phyloP scores from a whole-genome alignment of 2,329 filamentous ascomycete species.

The Penicillium palitans region DNA sequence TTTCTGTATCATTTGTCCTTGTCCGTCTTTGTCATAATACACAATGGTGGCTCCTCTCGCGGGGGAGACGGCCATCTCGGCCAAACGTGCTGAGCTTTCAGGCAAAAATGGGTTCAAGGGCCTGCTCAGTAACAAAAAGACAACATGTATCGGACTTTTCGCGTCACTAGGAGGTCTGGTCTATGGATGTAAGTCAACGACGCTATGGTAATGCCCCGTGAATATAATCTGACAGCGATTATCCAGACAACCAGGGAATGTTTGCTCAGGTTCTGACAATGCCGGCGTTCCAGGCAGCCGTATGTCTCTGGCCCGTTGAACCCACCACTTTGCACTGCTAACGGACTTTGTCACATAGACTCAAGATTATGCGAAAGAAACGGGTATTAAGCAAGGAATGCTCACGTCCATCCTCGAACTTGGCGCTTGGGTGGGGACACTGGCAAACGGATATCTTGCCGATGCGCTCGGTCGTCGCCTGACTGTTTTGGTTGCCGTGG shows the following conservation, averaged over 20 bases:
- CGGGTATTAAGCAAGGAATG: slow-evolving; percentile 33
- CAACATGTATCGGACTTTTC: slow-evolving; percentile 57
- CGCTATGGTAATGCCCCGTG: not conserved
- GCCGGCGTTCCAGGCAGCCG: slow-evolving; percentile 48
- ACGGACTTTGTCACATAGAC: slow-evolving; percentile 19
- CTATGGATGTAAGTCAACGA: slow-evolving; percentile 55
- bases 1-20: not conserved
- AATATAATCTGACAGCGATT: not conserved
- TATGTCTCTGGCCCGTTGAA: slow-evolving; percentile 36
- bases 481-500: slow-evolving; percentile 36
- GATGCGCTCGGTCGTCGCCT: slow-evolving; percentile 39
- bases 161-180: slow-evolving; percentile 54
- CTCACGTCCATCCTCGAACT: slow-evolving; percentile 45
- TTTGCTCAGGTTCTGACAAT: slow-evolving; percentile 67
- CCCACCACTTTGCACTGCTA: not conserved
- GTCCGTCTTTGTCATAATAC: not conserved
- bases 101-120: slow-evolving; percentile 50
- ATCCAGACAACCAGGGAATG: slow-evolving; percentile 68
- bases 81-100: slow-evolving; percentile 37
- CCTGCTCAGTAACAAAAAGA: slow-evolving; percentile 54
- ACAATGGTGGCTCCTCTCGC: slow-evolving; percentile 17
- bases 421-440: slow-evolving; percentile 41
- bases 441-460: slow-evolving; percentile 41
- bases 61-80: slow-evolving; percentile 31
- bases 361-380: slow-evolving; percentile 28